Base-by-base conservation (phyloP, 192 early-diverging fungal genomes). In the Jimgerdemannia flammicorona region DNA sequence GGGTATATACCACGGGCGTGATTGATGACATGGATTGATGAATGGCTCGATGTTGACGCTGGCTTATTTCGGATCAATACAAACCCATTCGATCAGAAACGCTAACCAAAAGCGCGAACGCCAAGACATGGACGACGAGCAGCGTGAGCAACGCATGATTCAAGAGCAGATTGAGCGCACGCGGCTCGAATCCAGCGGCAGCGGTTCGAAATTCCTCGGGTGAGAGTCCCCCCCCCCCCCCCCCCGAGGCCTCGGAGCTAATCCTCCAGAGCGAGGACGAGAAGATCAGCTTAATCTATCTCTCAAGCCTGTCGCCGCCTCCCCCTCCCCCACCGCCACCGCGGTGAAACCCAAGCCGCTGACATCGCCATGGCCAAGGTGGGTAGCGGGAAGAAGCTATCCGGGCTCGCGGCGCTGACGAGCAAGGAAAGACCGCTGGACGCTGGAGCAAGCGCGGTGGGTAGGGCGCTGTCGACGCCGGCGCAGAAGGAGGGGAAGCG, bases 161-260 rank as follows among this genome's bases (percentile, higher is more conserved):
- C 83, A 89, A 73, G 92, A 94, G 54, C 97, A 98, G 83, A 93
- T 98, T 67, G 90, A 91, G 87, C 65, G 95, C n/a, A n/a, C 96
- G 40, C 80, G 87, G 65, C 85, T 88, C 67, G 67, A 83, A 29
- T 83, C 76, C n/a, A 29, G 29, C 29, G 29, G 29, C 29, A 29
- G 29, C 29, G 29, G 29, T 29, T 29, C 1, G 29, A 29, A n/a
- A 29, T 29, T 29, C 29, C 29, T 29, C 29, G 29, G 1, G 29
- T 29, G 29, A 29, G 29, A n/a, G n/a, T n/a, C n/a, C n/a, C n/a
- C n/a, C n/a, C n/a, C n/a, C n/a, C n/a, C n/a, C n/a, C n/a, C n/a
- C n/a, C n/a, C n/a, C n/a, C n/a, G n/a, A n/a, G n/a, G n/a, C n/a
- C n/a, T n/a, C n/a, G n/a, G n/a, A n/a, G n/a, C n/a, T n/a, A n/a